Evolutionary conservation across 805 yeast genomes (phyloP), one percentile per base, ranked within the genome.

Genomic region (Blastobotrys mokoenaii): DNA sequence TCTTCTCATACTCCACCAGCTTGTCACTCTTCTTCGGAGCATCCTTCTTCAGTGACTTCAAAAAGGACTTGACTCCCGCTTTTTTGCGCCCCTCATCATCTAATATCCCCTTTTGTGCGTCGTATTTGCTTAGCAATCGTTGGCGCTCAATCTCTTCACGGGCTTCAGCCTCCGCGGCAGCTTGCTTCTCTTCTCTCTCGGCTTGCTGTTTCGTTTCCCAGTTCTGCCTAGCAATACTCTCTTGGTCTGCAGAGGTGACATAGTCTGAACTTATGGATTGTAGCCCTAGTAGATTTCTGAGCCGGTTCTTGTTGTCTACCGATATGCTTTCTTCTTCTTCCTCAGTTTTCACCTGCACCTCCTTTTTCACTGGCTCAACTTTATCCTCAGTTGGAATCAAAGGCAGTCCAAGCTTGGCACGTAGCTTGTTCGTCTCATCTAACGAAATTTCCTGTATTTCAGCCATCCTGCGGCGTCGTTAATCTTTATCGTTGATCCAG

Each of bases 401-500:
- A 27, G 71, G 70, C 45, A 79, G 62, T 0, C 84, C 84, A 8
- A 77, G 51, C 10, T 74, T 68, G 8, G 64, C 49, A 14, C 85
- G 63, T 7, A 77, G 63, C 54, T 58, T 66, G 54, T 80, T 80
- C 0, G 85, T 80, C 51, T 80, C 84, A 50, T 72, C 79, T 1
- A 80, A 40, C 9, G 69, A 63, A 12, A 63, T 51, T 22, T 14
- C 18, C 18, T 34, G 22, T 34, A 17, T 17, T 14, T 34, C 38
- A 17, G 7, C 38, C 38, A 14, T 34, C 4, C 7, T 22, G 27
- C 27, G 4, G 7, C 8, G 8, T 22, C 27, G 27, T 22, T 22
- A 8, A 22, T 22, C 27, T 22, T 8, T 22, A 22, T 22, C 27
- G 27, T 22, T 22, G 27, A 22, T 22, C 27, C 8, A n/a, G n/a